Evolutionary conservation across 257 asterid genomes (phyloP).

Genomic region (Fraxinus excelsior): DNA sequence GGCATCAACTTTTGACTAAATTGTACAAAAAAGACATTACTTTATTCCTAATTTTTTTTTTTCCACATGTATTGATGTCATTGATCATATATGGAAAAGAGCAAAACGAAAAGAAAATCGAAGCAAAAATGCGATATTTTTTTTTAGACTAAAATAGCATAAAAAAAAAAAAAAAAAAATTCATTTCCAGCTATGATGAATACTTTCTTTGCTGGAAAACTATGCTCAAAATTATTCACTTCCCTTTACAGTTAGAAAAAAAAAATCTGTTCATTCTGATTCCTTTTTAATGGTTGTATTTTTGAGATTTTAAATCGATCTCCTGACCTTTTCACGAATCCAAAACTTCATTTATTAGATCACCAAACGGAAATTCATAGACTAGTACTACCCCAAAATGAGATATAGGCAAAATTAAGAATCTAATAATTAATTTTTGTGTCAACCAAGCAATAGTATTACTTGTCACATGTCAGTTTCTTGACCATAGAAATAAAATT

Average conservation of each 20-base stretch:
- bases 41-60: background rate
- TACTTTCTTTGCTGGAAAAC: constrained; percentile 15
- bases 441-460: background rate
- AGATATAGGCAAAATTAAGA: background rate
- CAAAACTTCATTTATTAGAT: background rate
- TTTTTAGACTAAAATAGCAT: background rate
- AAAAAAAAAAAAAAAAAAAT: background rate
- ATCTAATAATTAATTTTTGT: background rate
- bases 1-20: constrained; percentile 45
- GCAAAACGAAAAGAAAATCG: constrained; percentile 5
- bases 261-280: constrained; percentile 38
- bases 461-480: background rate
- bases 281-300: constrained; percentile 34
- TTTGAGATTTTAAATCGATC: too few species aligned
- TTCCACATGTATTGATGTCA: constrained; percentile 6
- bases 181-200: constrained; percentile 35
- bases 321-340: background rate
- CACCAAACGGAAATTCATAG: background rate
- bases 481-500: background rate
- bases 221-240: constrained; percentile 22
- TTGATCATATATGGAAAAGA: background rate
- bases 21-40: constrained; percentile 5
- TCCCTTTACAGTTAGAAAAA: constrained; percentile 15
- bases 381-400: background rate
- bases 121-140: constrained; percentile 1